Conservation (phyloP, 441 rosid species). For the Arabidopsis lyrata region DNA sequence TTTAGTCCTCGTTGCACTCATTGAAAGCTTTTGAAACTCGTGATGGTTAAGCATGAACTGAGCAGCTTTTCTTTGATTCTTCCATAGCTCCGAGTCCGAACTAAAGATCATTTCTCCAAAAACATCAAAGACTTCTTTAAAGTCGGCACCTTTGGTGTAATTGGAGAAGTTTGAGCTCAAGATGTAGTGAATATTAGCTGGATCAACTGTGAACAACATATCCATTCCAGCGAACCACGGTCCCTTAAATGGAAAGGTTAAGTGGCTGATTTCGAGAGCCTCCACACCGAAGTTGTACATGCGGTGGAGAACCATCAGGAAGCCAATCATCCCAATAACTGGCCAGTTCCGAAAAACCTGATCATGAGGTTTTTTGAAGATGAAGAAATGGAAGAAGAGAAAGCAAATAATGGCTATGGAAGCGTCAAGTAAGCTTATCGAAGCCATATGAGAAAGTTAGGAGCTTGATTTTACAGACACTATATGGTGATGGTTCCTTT, state of each 20-base stretch:
- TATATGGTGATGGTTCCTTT: conserved; percentile 15
- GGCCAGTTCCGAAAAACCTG: conserved; percentile 46
- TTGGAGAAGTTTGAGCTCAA: conserved; percentile 49
- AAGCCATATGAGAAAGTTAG: conserved; percentile 23
- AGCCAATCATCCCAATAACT: conserved; percentile 48
- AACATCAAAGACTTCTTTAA: conserved; percentile 52
- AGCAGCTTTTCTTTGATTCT: conserved; percentile 49
- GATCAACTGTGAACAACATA: conserved; percentile 41
- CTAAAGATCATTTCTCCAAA: conserved; percentile 60
- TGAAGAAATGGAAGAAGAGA: conserved; percentile 9
- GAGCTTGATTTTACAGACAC: not conserved
- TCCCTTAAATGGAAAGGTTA: conserved; percentile 45
- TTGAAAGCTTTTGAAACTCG: conserved; percentile 44
- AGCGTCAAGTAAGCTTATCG: conserved; percentile 25
- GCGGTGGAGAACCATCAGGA: conserved; percentile 38
- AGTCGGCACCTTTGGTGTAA: conserved; percentile 57
- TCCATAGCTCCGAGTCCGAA: conserved; percentile 52
- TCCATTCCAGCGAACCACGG: conserved; percentile 43
- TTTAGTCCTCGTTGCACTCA: conserved; percentile 41
- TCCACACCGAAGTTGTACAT: conserved; percentile 42
- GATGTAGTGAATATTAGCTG: conserved; percentile 50
- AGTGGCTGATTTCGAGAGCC: conserved; percentile 18
- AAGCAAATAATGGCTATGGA: conserved; percentile 15
- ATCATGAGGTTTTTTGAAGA: conserved; percentile 34
- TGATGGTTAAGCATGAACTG: conserved; percentile 43